phyloP scores from a whole-genome alignment of 1,139 yeast genomes.

The Candida tetrigidarum region DNA sequence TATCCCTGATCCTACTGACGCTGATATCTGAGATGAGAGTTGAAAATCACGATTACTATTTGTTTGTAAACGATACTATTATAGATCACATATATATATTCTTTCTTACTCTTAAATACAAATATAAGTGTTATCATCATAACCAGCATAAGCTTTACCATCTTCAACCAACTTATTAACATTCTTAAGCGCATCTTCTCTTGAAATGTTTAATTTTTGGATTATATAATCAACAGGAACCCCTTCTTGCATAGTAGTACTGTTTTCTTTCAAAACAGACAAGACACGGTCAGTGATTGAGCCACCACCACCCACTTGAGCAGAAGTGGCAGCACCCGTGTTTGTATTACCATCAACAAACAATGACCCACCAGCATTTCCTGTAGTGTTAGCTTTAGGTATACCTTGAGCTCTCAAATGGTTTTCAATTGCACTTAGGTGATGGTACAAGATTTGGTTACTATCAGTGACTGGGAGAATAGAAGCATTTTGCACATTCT shows the following conservation, averaged over 20 bases:
- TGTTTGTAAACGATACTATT: no score
- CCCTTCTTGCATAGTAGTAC: conserved; percentile 70
- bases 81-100: not conserved
- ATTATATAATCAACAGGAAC: conserved; percentile 67
- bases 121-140: conserved; percentile 64
- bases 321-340: not conserved
- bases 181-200: conserved; percentile 50
- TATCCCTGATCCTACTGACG: not conserved
- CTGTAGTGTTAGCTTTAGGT: conserved; percentile 11
- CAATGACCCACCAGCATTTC: conserved; percentile 22
- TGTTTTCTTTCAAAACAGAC: conserved; percentile 52
- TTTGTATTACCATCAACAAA: conserved; percentile 42
- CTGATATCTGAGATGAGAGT: no score
- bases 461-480: conserved; percentile 66
- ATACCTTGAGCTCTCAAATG: conserved; percentile 60
- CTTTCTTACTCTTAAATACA: conserved; percentile 41
- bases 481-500: conserved; percentile 66
- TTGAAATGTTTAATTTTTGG: conserved; percentile 55
- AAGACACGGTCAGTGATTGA: conserved; percentile 48
- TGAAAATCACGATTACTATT: no score
- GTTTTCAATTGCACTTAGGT: conserved; percentile 68
- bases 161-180: conserved; percentile 61
- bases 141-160: conserved; percentile 69
- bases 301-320: conserved; percentile 19
- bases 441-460: conserved; percentile 79